phyloP scores from a whole-genome alignment of 148 eudicot species.

The Rhododendron ovatum region DNA sequence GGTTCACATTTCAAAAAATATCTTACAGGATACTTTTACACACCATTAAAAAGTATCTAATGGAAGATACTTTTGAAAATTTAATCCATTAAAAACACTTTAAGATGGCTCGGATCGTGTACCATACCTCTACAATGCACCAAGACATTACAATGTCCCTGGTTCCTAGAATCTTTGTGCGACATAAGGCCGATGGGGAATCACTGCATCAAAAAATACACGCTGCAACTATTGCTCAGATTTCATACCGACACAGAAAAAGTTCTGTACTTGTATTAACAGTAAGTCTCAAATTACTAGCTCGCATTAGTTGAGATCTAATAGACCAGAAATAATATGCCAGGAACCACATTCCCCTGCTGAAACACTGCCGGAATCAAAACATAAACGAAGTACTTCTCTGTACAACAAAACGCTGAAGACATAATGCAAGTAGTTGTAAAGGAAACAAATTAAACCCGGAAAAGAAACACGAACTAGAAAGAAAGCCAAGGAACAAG shows the following conservation, averaged over 20 bases:
- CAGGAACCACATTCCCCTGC: background rate
- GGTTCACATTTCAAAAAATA: too few relatives aligned
- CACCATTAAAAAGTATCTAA: too few relatives aligned
- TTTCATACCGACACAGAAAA: too few relatives aligned
- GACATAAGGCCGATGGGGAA: background rate
- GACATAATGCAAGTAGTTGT: background rate
- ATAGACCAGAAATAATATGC: background rate
- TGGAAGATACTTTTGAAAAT: too few relatives aligned
- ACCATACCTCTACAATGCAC: too few relatives aligned
- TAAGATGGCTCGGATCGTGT: too few relatives aligned
- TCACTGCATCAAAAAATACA: background rate
- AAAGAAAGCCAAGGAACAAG: background rate
- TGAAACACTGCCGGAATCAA: background rate
- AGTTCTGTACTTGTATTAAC: background rate
- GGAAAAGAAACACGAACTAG: background rate
- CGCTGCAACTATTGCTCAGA: background rate
- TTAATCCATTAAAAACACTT: too few relatives aligned
- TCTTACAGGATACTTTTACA: too few relatives aligned
- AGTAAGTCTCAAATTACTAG: background rate
- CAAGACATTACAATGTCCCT: too few relatives aligned
- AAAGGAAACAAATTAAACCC: background rate
- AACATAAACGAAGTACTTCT: background rate
- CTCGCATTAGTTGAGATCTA: background rate
- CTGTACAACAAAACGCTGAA: background rate
- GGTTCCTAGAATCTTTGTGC: too few relatives aligned